Base-by-base conservation (phyloP, 2,329 filamentous ascomycete species). In the Coniochaeta prunicola region DNA sequence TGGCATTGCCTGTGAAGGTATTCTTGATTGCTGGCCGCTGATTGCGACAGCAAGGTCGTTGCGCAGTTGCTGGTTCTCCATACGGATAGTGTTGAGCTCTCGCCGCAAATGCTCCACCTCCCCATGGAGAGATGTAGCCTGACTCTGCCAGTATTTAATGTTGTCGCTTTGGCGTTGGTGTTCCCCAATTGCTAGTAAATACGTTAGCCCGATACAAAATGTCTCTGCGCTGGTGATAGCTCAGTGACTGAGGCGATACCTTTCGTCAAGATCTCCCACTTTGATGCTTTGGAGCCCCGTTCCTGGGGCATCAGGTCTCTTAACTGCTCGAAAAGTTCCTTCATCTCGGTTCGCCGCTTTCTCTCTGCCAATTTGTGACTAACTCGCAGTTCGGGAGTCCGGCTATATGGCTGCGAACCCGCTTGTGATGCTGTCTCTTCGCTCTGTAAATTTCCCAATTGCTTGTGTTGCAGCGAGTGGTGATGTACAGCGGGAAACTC, bases 261-360 rank as follows among this genome's bases (percentile, higher is more conserved):
- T 78, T 93, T 93, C 2, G 89, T 92, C 17, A 96, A 70, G 55
- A 93, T 92, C 66, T 96, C 90, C 90, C 90, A 96, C 66, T 96
- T 96, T 64, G 89, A 92, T 0, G 90, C 90, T 70, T 94, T 96
- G 26, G 88, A 88, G 1, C 90, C 90, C 17, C 90, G 84, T 66
- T 91, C 90, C 65, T 91, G 88, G 1, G 90, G 90, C 75, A 93
- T 87, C 38, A 91, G 78, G 64, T 89, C 87, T 64, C 91, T 84
- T 9, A 94, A 76, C 65, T 91, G 87, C 64, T 94, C 90, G 68
- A 94, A 94, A 0, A 94, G 75, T 67, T 90, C 87, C 74, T 94
- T 94, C 90, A 94, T 94, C 70, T 94, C 90, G 9, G 90, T 92
- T 61, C 90, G 80, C 40, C 90, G 83, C 75, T 94, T 94, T 38